Evolutionary conservation across 179 eudicot genomes (phyloP).

Genomic region (Beta lomatogona): DNA sequence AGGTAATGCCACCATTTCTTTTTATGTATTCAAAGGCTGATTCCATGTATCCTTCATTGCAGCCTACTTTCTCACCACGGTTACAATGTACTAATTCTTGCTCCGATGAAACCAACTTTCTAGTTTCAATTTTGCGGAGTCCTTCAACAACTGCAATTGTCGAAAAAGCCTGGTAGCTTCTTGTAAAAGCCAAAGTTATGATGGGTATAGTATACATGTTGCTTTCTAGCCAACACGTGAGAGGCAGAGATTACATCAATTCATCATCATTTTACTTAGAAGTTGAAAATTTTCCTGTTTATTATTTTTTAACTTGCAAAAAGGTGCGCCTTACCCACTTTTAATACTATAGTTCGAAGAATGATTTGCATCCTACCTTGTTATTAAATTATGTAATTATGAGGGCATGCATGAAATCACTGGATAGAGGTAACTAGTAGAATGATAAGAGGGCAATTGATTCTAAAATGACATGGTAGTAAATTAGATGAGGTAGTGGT

Average conservation of each 20-base stretch:
- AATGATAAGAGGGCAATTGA: too few relatives aligned
- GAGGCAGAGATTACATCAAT: neutral
- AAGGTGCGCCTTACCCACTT: neutral
- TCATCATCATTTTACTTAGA: neutral
- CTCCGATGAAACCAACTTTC: slow-evolving; percentile 31
- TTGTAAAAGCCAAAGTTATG: slow-evolving; percentile 20
- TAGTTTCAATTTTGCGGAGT: slow-evolving; percentile 30
- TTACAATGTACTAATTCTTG: slow-evolving; percentile 38
- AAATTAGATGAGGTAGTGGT: too few relatives aligned
- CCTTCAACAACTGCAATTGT: slow-evolving; percentile 44
- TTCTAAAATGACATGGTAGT: too few relatives aligned
- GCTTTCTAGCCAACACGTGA: neutral
- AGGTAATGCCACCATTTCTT: slow-evolving; percentile 40
- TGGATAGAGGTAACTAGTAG: too few relatives aligned
- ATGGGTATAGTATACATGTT: neutral
- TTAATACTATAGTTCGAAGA: too few relatives aligned
- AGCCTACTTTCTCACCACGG: slow-evolving; percentile 37
- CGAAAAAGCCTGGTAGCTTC: slow-evolving; percentile 51
- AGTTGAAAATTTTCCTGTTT: neutral
- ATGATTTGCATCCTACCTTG: too few relatives aligned
- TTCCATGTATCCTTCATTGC: slow-evolving; percentile 56
- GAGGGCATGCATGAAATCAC: too few relatives aligned
- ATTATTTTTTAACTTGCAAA: neutral
- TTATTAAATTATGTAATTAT: too few relatives aligned
- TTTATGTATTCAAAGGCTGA: slow-evolving; percentile 50